Conservation (phyloP, 2,329 filamentous ascomycete species). For the Talaromyces sp. region DNA sequence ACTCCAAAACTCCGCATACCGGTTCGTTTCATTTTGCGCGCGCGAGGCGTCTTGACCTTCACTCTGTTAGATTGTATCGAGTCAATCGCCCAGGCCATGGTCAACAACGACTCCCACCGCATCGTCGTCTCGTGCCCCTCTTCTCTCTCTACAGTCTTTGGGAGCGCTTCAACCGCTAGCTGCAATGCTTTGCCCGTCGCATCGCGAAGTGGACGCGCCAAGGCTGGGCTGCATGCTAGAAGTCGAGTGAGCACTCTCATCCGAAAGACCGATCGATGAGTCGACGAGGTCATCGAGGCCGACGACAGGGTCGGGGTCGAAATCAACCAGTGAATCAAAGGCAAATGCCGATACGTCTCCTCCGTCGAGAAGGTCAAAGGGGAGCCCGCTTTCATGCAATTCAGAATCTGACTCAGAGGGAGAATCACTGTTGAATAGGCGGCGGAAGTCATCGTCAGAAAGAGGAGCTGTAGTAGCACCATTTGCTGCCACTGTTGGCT, state of each 20-base stretch:
- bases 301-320: slow-evolving; percentile 50
- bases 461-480: slow-evolving; percentile 59
- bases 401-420: slow-evolving; percentile 69
- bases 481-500: slow-evolving; percentile 49
- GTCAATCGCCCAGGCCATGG: slow-evolving; percentile 46
- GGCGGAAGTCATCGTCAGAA: slow-evolving; percentile 65
- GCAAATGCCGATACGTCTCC: slow-evolving; percentile 50
- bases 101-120: slow-evolving; percentile 47
- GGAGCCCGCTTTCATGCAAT: slow-evolving; percentile 72
- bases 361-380: slow-evolving; percentile 63
- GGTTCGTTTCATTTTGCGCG: slow-evolving; percentile 26
- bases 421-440: slow-evolving; percentile 60
- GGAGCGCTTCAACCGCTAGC: slow-evolving; percentile 45
- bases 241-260: slow-evolving; percentile 50
- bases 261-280: slow-evolving; percentile 48
- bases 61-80: slow-evolving; percentile 38
- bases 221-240: slow-evolving; percentile 52
- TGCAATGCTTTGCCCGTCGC: slow-evolving; percentile 54
- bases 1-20: slow-evolving; percentile 43
- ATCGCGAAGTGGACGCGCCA: slow-evolving; percentile 53
- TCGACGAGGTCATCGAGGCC: slow-evolving; percentile 42
- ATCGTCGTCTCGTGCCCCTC: slow-evolving; percentile 27
- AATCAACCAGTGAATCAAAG: slow-evolving; percentile 56
- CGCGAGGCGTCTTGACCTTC: slow-evolving; percentile 34
- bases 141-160: slow-evolving; percentile 34